Base-by-base conservation (phyloP, 768 basidiomycete genomes). In the Serendipita sp. region DNA sequence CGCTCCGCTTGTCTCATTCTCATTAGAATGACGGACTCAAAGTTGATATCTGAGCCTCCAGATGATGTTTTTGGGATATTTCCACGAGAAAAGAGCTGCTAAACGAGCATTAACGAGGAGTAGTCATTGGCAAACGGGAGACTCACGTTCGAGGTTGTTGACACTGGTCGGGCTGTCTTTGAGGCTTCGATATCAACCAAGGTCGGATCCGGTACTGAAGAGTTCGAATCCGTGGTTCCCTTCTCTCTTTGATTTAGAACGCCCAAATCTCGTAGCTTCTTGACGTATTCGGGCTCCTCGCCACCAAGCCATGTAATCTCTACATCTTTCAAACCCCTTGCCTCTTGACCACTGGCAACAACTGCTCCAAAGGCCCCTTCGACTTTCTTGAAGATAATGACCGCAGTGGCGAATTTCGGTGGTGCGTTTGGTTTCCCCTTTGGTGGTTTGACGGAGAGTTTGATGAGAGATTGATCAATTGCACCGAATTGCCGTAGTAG, bases 1-100 rank as follows among this genome's bases (percentile, higher is more conserved):
- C 85, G 77, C 70, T 91, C 90, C 0, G 89, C 88, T 68, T 91
- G 86, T 38, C 89, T 77, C 70, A 93, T 75, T 3, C 89, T 81
- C 78, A 91, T 79, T 38, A 92, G 76, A 0, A 88, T 91, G 64
- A 90, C 69, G 2, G 84, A 81, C 72, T 91, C 90, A 62, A 85
- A 92, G 69, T 90, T 86, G 53, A 90, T 66, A 1, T 79, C 79
- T 11, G 75, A 68, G 16, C 66, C 69, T 0, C 48, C 24, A 3
- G 42, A 58, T 22, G 72, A 48, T 65, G 20, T 70, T 1, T 14
- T 38, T 38, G 5, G 34, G 14, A 14, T 5, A 14, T 38, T 38
- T 38, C 14, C 34, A 38, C 34, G 34, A 14, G 14, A n/a, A n/a
- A n/a, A n/a, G n/a, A n/a, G n/a, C n/a, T n/a, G n/a, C n/a, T n/a